Evolutionary conservation across 768 basidiomycete genomes (phyloP).

Genomic region (Russula virescens): DNA sequence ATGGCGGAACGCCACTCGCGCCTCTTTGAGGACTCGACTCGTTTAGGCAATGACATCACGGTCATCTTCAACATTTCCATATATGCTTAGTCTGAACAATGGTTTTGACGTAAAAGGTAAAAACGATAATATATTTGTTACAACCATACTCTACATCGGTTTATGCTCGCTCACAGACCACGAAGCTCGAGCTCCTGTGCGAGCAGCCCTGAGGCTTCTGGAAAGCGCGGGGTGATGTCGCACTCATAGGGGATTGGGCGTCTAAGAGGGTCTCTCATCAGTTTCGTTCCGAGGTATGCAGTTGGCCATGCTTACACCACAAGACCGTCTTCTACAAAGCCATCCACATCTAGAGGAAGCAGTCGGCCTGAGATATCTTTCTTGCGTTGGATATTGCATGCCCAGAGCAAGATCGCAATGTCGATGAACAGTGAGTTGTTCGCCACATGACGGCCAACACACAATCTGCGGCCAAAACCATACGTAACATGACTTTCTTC

Average conservation of each 20-base stretch:
- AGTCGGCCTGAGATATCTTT: constrained; percentile 9
- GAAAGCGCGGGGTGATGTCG: constrained; percentile 19
- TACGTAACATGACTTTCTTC: constrained; percentile 22
- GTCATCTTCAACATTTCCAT: no score
- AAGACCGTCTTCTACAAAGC: constrained; percentile 23
- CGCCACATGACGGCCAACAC: constrained; percentile 22
- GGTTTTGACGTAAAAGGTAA: no score
- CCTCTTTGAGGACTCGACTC: not conserved
- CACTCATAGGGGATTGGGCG: constrained; percentile 20
- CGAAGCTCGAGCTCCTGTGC: constrained; percentile 15
- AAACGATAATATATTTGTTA: no score
- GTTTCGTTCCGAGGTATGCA: not conserved
- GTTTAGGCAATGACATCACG: not conserved
- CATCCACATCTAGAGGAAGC: constrained; percentile 20
- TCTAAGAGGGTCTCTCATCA: not conserved
- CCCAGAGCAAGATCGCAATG: constrained; percentile 20
- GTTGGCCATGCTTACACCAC: constrained; percentile 18
- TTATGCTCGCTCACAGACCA: not conserved
- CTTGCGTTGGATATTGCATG: constrained; percentile 15
- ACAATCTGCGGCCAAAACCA: constrained; percentile 22
- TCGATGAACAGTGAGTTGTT: constrained; percentile 23
- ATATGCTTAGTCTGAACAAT: no score
- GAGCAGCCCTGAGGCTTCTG: constrained; percentile 11
- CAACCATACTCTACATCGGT: not conserved
- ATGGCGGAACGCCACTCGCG: not conserved